A percentile compares a stretch with the other conserved stretches of the same genome.
Conservation (phyloP, 1,139 yeast genomes). For the Protomyces arabidopsidicola region DNA sequence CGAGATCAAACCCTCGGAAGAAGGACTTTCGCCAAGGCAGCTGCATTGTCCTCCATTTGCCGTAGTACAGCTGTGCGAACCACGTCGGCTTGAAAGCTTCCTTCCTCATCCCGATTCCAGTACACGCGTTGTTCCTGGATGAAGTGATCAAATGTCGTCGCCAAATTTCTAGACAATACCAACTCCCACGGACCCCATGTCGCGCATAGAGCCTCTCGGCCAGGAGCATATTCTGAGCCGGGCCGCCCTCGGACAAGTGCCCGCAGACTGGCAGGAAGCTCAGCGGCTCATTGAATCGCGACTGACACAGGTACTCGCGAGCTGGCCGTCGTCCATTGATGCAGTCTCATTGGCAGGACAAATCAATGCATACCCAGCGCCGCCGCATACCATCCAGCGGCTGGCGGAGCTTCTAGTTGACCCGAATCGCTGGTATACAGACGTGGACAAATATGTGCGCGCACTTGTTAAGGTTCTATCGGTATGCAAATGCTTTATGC, state of each 20-base stretch:
- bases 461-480: constrained; percentile 40
- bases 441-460: constrained; percentile 41
- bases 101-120: not conserved
- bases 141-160: not conserved
- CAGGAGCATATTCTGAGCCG: not conserved
- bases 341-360: not conserved
- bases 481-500: not conserved
- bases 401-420: constrained; percentile 50
- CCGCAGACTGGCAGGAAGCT: not conserved
- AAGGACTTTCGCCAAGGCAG: constrained; percentile 18
- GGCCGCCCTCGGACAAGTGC: not conserved
- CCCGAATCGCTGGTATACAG: constrained; percentile 44
- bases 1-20: constrained; percentile 21
- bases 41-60: constrained; percentile 1
- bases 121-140: no score
- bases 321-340: not conserved
- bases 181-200: not conserved
- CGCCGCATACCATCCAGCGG: constrained; percentile 58
- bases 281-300: not conserved
- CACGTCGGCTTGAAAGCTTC: constrained; percentile 7
- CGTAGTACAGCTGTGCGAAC: constrained; percentile 9
- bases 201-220: not conserved
- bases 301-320: not conserved
- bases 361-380: constrained; percentile 9
- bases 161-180: not conserved